phyloP scores from a whole-genome alignment of 345 rosid species.

The Aethionema arabicum region DNA sequence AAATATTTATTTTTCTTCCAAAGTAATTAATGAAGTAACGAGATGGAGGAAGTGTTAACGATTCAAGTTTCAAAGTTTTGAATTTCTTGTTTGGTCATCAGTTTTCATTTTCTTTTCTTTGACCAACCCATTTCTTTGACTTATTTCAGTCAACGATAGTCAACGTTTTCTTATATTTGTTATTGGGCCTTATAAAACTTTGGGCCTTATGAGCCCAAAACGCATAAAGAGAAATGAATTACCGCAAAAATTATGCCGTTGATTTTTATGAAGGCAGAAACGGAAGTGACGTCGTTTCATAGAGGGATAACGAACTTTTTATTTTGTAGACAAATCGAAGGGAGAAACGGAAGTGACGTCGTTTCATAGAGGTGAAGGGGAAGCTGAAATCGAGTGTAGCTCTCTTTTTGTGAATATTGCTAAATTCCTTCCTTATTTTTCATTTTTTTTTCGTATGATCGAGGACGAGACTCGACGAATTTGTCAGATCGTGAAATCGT shows the following conservation, averaged over 20 bases:
- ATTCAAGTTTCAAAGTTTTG: constrained; percentile 13
- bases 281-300: not conserved
- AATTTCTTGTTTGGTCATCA: constrained; percentile 2
- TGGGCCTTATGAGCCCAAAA: too few relatives aligned
- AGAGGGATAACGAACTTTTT: not conserved
- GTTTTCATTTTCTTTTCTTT: not conserved
- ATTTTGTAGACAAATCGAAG: too few relatives aligned
- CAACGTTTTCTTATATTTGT: constrained; percentile 4
- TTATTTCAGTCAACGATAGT: constrained; percentile 15
- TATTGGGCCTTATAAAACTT: too few relatives aligned
- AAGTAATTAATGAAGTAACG: constrained; percentile 24
- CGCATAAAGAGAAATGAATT: too few relatives aligned
- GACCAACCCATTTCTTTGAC: constrained; percentile 19
- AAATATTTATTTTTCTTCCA: constrained; percentile 12
- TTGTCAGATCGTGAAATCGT: constrained; percentile 22
- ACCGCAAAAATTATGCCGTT: too few relatives aligned
- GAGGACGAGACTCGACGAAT: constrained; percentile 16
- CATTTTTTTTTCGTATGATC: not conserved
- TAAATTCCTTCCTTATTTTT: constrained; percentile 6
- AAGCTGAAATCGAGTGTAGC: not conserved
- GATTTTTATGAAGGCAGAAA: too few relatives aligned
- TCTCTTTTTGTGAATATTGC: too few relatives aligned
- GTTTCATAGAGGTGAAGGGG: constrained; percentile 1
- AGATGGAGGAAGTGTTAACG: constrained; percentile 15
- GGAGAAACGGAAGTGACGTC: not conserved